phyloP scores from a whole-genome alignment of 1,284 basidiomycete genomes.

The Cutaneotrichosporon cutaneum region DNA sequence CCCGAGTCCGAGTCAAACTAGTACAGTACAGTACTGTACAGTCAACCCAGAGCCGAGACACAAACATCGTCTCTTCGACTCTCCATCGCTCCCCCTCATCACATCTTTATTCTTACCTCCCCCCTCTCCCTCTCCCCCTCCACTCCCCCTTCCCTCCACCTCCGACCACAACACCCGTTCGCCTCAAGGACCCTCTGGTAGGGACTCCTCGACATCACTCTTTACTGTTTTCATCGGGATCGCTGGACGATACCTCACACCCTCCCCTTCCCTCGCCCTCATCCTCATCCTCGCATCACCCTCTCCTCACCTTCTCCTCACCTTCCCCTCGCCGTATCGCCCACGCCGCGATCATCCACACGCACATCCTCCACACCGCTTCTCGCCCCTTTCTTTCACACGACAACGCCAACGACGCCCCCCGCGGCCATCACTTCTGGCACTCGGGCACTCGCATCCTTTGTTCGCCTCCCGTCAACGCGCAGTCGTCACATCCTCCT shows the following conservation, averaged over 20 bases:
- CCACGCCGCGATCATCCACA: neutral
- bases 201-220: conserved; percentile 1
- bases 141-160: neutral
- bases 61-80: neutral
- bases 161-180: neutral
- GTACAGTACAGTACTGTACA: no score
- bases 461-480: neutral
- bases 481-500: neutral
- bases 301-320: neutral
- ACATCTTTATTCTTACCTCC: neutral
- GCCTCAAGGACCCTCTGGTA: neutral
- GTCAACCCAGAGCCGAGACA: neutral
- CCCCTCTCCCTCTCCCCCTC: neutral
- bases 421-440: neutral
- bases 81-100: no score
- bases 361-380: neutral
- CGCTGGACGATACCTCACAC: neutral
- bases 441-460: neutral
- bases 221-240: neutral
- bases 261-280: neutral
- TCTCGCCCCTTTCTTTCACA: neutral
- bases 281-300: neutral
- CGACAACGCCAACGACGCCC: neutral
- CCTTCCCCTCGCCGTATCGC: no score
- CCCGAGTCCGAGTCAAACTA: no score